Conservation (phyloP, 139 green algal species). For the Chlorella vulgaris region DNA sequence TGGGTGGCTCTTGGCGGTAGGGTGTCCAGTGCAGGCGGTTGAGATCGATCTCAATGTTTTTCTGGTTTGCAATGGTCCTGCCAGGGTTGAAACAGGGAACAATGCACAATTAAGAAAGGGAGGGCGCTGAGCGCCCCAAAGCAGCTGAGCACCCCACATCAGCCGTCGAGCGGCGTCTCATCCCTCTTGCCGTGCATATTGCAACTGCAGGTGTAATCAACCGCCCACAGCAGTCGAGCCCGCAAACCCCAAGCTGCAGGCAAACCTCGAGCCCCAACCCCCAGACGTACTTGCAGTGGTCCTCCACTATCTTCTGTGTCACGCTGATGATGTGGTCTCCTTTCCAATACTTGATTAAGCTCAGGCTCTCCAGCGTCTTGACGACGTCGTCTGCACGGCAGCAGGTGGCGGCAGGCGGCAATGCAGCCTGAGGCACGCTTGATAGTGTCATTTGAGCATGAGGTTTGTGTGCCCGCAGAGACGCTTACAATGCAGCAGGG, state of each 20-base stretch:
- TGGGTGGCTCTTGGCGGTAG: slow-evolving; percentile 24
- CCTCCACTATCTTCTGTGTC: slow-evolving; percentile 65
- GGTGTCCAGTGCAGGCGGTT: slow-evolving; percentile 60
- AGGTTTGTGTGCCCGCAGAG: no score
- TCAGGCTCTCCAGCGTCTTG: slow-evolving; percentile 82
- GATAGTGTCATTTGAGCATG: no score
- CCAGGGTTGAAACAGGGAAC: background rate
- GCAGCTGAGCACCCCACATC: background rate
- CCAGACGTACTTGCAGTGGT: slow-evolving; percentile 34
- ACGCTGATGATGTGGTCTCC: slow-evolving; percentile 74
- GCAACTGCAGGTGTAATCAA: no score
- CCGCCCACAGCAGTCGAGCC: no score
- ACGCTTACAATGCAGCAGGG: no score
- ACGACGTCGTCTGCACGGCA: slow-evolving; percentile 89
- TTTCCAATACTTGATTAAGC: slow-evolving; percentile 88
- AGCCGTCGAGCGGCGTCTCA: background rate
- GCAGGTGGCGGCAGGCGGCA: background rate
- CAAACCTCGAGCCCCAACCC: no score
- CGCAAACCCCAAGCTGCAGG: background rate
- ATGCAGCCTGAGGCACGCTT: no score
- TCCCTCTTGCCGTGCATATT: no score
- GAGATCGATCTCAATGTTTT: slow-evolving; percentile 58
- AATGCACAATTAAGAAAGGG: background rate
- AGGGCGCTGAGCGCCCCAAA: background rate
- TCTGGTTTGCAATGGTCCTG: slow-evolving; percentile 35